Evolutionary conservation across 1,139 yeast genomes (phyloP), one percentile per base, ranked within the genome.

Genomic region (Zygosaccharomyces pseudobailii): DNA sequence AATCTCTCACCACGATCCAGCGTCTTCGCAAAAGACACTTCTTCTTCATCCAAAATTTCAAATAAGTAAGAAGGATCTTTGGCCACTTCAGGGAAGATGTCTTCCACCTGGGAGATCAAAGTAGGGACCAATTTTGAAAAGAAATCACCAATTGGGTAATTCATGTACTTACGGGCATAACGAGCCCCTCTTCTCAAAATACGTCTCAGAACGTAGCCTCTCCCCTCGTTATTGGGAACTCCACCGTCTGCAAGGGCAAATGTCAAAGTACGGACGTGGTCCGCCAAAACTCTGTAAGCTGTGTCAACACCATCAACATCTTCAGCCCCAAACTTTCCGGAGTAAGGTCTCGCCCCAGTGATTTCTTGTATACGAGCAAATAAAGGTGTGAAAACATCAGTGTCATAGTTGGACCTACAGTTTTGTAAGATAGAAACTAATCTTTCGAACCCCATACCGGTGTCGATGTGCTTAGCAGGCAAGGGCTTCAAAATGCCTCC

Each of bases 371-470:
- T 92, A 64, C 78, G 82, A 36, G 73, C 76, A 65, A 92, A 92
- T 54, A 92, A 73, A 46, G 98, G 98, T 54, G 79, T 75, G 74
- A 92, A 92, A 38, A 92, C 97, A 68, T 92, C 98, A 39, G 98
- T 94, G 69, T 92, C 99, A 69, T 92, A 92, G 72, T 92, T 92
- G 46, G 97, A 89, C 56, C 78, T 73, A 63, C 86, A 90, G 70
- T 88, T 82, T 72, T 94, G 98, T 65, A 92, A 78, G 50, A 92
- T 83, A 5, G 97, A 88, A 23, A 92, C 99, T 64, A 92, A 79
- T 71, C 99, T 83, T 74, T 92, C 99, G 63, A 90, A 92, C 42
- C 99, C 99, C 89, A 92, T 79, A 71, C 99, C 99, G 27, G 99
- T 92, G 67, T 92, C 99, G 54, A 92, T 81, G 67, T 92, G 99